Percentiles rank a stretch among this genome's conserved stretches.
These are phyloP conservation scores for Diaporthe ilicicola DNA, from an alignment of 2,329 filamentous ascomycete species.

Conservation along the genomic window DNA sequence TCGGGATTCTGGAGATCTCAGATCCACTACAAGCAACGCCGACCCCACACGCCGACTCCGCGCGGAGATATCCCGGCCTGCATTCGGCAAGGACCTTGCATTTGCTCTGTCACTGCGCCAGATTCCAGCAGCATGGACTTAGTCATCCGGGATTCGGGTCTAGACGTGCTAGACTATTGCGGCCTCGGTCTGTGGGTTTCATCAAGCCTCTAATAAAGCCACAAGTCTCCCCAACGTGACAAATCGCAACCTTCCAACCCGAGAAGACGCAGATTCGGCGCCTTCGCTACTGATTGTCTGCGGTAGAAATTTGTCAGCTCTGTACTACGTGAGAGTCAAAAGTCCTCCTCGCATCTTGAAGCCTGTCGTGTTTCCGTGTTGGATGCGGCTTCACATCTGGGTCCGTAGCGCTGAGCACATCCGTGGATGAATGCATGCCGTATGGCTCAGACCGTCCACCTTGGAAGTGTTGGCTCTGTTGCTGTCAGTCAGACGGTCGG, in stretches of 20 bases:
- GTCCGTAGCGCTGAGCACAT: too few relatives aligned
- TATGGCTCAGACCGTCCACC: too few relatives aligned
- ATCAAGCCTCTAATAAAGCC: not conserved
- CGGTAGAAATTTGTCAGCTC: not conserved
- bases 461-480: too few relatives aligned
- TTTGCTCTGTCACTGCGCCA: not conserved
- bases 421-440: too few relatives aligned
- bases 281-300: not conserved
- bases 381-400: not conserved
- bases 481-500: not conserved
- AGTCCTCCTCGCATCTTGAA: not conserved
- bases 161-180: not conserved
- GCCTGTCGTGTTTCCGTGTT: not conserved
- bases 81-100: constrained; percentile 1
- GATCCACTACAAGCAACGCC: not conserved
- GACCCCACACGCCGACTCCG: constrained; percentile 6
- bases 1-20: constrained; percentile 3
- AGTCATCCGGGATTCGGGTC: too few relatives aligned
- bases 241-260: not conserved
- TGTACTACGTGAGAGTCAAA: not conserved
- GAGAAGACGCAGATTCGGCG: not conserved
- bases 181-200: not conserved
- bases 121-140: not conserved
- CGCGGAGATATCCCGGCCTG: constrained; percentile 23
- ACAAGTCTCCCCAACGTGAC: not conserved